These are phyloP conservation scores for Kwoniella dejecticola DNA, from an alignment of 768 basidiomycete species.

Conservation along the genomic window DNA sequence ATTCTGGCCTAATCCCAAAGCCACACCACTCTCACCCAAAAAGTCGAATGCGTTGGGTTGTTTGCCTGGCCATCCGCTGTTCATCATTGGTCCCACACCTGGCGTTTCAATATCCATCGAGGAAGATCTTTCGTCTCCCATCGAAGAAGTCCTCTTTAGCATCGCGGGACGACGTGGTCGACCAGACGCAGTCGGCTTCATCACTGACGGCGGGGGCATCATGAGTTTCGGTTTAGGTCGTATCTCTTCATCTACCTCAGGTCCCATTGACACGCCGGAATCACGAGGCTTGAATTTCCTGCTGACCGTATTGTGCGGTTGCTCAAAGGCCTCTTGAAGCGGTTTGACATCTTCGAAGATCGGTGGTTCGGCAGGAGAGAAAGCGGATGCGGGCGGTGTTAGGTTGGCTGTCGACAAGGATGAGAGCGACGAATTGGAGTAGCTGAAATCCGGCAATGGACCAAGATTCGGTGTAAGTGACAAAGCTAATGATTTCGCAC, in stretches of 20 bases:
- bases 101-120: slow-evolving; percentile 42
- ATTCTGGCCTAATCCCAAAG: slow-evolving; percentile 9
- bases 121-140: slow-evolving; percentile 40
- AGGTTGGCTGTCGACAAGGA: slow-evolving; percentile 37
- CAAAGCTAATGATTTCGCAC: slow-evolving; percentile 46
- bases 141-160: slow-evolving; percentile 51
- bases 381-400: slow-evolving; percentile 43
- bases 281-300: slow-evolving; percentile 54
- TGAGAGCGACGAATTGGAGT: slow-evolving; percentile 47
- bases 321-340: slow-evolving; percentile 49
- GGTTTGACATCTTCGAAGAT: slow-evolving; percentile 55
- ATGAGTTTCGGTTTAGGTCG: slow-evolving; percentile 14
- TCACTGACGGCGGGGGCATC: slow-evolving; percentile 11
- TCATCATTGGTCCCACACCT: slow-evolving; percentile 28
- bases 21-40: slow-evolving; percentile 35
- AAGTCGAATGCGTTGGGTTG: slow-evolving; percentile 39
- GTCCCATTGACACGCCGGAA: slow-evolving; percentile 47
- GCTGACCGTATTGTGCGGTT: slow-evolving; percentile 30
- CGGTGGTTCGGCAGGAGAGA: slow-evolving; percentile 48
- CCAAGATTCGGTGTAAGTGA: slow-evolving; percentile 35
- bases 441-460: slow-evolving; percentile 39
- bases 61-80: slow-evolving; percentile 42
- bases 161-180: slow-evolving; percentile 42
- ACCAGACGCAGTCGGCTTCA: slow-evolving; percentile 14
- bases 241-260: slow-evolving; percentile 23